Evolutionary conservation across 2,329 filamentous ascomycete species (phyloP), one percentile per base, ranked within the genome.

Genomic region (Beauveria medogensis): DNA sequence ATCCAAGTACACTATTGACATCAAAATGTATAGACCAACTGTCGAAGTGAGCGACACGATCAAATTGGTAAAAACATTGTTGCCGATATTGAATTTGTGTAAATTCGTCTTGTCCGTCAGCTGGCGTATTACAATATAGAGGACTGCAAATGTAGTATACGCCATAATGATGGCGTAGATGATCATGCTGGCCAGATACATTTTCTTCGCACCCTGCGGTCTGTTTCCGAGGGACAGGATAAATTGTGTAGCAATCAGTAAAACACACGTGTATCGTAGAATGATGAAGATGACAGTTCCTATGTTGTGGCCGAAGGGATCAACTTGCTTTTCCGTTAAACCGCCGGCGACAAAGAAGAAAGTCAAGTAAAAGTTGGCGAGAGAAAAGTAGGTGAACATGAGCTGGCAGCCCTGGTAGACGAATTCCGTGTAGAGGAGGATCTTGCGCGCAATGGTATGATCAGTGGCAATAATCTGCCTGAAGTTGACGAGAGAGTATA

Each of bases 271-370:
- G 74, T 97, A 99, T 57, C 92, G 86, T 46, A 99, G 78, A 63
- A 97, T 81, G 64, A 86, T 83, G 75, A 97, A 99, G 72, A 99
- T 90, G 75, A 89, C 85, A 65, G 85, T 84, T 54, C 90, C 93
- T 65, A 96, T 87, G 64, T 86, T 82, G 74, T 96, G 90, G 18
- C 92, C 92, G 67, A 99, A 99, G 0, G 95, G 95, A 73, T 99
- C 94, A 65, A 95, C 80, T 28, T 79, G 78, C 0, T 84, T 78
- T 69, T 97, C 91, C 0, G 89, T 83, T 18, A 99, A 82, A 46
- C 92, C 95, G 48, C 94, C 94, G 24, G 92, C 92, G 66, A 99
- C 88, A 78, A 99, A 99, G 82, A 92, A 99, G 77, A 99, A 99
- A 62, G 92, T 96, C 57, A 99, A 86, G 74, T 97, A 99, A 80